Percentiles rank a stretch among this genome's conserved stretches.
These are phyloP conservation scores for Phylloporus sp. DNA, from an alignment of 768 basidiomycete species.

Conservation along the genomic window DNA sequence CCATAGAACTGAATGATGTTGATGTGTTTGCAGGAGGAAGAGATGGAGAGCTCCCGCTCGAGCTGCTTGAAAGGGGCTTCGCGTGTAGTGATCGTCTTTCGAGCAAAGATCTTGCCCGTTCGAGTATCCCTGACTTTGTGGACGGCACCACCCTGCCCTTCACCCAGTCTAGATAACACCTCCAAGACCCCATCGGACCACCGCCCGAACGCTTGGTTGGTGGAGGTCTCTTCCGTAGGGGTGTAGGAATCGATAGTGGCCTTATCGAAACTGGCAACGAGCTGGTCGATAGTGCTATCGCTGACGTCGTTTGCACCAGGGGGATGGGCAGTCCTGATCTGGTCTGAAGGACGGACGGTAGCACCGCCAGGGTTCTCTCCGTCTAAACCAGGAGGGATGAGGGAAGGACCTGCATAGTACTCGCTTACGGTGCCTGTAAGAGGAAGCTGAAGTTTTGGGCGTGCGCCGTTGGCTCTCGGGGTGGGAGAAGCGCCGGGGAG, in stretches of 20 bases:
- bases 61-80: conserved; percentile 92
- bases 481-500: conserved; percentile 27
- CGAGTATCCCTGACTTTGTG: conserved; percentile 87
- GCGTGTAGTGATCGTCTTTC: conserved; percentile 90
- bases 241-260: conserved; percentile 31
- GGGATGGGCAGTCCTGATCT: conserved; percentile 34
- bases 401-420: conserved; percentile 31
- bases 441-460: conserved; percentile 36
- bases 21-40: conserved; percentile 73
- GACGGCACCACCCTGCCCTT: conserved; percentile 95
- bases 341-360: conserved; percentile 40
- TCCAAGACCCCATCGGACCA: conserved; percentile 75
- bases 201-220: conserved; percentile 26
- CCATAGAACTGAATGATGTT: conserved; percentile 94
- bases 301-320: conserved; percentile 23
- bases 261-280: conserved; percentile 29
- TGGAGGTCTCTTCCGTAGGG: conserved; percentile 35
- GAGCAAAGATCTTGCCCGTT: conserved; percentile 78
- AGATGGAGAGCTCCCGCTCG: conserved; percentile 87
- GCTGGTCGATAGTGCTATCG: conserved; percentile 37
- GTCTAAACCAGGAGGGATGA: conserved; percentile 33
- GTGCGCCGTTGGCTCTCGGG: conserved; percentile 20
- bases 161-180: conserved; percentile 76
- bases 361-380: conserved; percentile 37
- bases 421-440: conserved; percentile 27